Conservation (phyloP, 2,329 filamentous ascomycete species). For the Septoria linicola region DNA sequence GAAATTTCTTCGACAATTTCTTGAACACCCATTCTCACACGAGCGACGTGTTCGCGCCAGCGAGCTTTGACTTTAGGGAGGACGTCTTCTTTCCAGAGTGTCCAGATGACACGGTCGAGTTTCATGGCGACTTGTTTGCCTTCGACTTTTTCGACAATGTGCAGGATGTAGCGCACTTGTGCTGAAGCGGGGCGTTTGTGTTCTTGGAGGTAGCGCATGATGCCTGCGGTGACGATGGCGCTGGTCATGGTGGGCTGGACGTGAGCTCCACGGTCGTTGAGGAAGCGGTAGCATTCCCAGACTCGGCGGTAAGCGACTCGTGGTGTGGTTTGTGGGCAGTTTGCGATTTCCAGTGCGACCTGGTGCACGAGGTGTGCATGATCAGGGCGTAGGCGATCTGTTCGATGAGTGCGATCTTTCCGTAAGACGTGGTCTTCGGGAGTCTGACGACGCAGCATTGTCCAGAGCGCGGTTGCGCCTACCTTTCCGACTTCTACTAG, state of each 20-base stretch:
- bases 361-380: constrained; percentile 47
- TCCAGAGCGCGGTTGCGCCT: constrained; percentile 22
- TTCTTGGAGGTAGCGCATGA: constrained; percentile 45
- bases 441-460: constrained; percentile 26
- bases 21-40: neutral
- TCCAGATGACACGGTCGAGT: constrained; percentile 33
- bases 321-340: constrained; percentile 39
- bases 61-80: neutral
- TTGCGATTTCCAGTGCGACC: constrained; percentile 47
- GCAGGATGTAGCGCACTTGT: constrained; percentile 47
- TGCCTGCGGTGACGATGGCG: constrained; percentile 52
- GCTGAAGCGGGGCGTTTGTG: constrained; percentile 35
- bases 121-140: constrained; percentile 42
- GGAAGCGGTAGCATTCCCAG: constrained; percentile 48
- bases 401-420: neutral
- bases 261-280: constrained; percentile 45
- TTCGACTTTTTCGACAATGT: constrained; percentile 46
- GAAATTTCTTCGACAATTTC: neutral
- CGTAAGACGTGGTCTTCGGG: constrained; percentile 10
- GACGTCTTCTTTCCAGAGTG: constrained; percentile 15
- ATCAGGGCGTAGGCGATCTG: constrained; percentile 31
- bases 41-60: neutral
- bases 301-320: constrained; percentile 49
- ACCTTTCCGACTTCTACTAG: neutral
- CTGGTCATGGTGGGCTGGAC: constrained; percentile 46